phyloP scores from a whole-genome alignment of 202 grass and related monocot genomes.

The Panicum virgatum region DNA sequence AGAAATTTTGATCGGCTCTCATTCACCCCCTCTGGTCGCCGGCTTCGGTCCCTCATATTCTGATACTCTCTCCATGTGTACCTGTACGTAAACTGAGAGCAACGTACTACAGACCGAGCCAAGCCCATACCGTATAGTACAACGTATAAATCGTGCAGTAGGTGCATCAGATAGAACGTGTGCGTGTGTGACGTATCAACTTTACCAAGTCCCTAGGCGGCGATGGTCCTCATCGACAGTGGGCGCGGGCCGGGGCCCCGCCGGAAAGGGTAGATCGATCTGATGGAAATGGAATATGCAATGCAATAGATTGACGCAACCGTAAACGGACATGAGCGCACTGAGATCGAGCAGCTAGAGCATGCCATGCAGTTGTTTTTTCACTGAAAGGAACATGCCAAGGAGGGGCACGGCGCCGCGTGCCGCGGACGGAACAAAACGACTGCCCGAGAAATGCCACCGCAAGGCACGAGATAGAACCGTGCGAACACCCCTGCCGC shows the following conservation, averaged over 20 bases:
- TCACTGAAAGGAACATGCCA: no score
- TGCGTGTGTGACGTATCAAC: neutral
- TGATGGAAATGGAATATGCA: no score
- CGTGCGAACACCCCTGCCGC: neutral
- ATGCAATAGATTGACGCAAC: slow-evolving; percentile 43
- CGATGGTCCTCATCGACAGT: slow-evolving; percentile 28
- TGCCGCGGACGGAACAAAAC: neutral
- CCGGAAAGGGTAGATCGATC: neutral
- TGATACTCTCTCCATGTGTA: no score
- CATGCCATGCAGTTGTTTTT: no score
- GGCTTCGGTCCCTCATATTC: no score
- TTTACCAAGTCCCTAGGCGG: slow-evolving; percentile 49
- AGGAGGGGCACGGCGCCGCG: neutral
- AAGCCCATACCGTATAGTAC: neutral
- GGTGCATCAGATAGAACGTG: neutral
- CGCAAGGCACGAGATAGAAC: slow-evolving; percentile 42
- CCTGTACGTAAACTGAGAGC: neutral
- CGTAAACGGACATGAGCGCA: no score
- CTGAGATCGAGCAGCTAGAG: no score
- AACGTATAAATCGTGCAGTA: neutral
- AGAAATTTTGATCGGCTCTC: no score
- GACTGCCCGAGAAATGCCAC: slow-evolving; percentile 18
- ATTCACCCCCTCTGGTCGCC: no score
- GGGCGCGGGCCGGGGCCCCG: slow-evolving; percentile 19
- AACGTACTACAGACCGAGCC: neutral